Conservation (phyloP, 768 basidiomycete species). For the Phlebiopsis flavidoalba region DNA sequence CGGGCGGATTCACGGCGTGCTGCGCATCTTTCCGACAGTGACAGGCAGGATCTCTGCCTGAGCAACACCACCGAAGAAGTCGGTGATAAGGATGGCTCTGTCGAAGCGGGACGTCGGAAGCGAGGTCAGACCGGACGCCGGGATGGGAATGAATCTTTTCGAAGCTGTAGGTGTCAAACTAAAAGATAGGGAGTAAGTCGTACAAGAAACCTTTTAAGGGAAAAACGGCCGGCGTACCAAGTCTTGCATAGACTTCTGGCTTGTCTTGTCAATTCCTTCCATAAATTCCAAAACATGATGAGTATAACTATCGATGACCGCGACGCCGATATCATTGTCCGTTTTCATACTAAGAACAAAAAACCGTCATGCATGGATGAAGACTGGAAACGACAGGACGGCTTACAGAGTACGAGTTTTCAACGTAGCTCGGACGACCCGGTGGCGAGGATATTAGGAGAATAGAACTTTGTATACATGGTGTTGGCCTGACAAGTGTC, state of each 20-base stretch:
- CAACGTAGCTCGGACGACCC: slow-evolving; percentile 78
- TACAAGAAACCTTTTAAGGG: background rate
- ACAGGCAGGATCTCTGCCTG: slow-evolving; percentile 62
- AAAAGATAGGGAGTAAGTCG: background rate
- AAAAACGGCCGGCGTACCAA: slow-evolving; percentile 48
- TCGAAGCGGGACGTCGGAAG: slow-evolving; percentile 65
- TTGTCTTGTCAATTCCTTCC: slow-evolving; percentile 91
- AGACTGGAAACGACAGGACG: background rate
- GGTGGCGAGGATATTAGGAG: slow-evolving; percentile 88
- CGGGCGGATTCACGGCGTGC: background rate
- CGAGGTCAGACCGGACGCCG: slow-evolving; percentile 83
- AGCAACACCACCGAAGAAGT: slow-evolving; percentile 76
- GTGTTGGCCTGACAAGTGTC: slow-evolving; percentile 98
- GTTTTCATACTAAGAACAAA: slow-evolving; percentile 66
- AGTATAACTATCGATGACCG: slow-evolving; percentile 93
- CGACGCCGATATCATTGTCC: slow-evolving; percentile 93
- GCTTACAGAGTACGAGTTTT: slow-evolving; percentile 91
- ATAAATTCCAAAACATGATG: slow-evolving; percentile 89
- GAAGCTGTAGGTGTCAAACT: slow-evolving; percentile 82
- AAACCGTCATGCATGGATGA: background rate
- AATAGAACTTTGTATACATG: slow-evolving; percentile 91
- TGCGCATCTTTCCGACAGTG: background rate
- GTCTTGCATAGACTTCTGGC: slow-evolving; percentile 71
- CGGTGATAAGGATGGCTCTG: slow-evolving; percentile 54
- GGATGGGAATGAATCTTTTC: slow-evolving; percentile 76